phyloP scores from a whole-genome alignment of 768 basidiomycete genomes.

The Panaeolus cyanescens region DNA sequence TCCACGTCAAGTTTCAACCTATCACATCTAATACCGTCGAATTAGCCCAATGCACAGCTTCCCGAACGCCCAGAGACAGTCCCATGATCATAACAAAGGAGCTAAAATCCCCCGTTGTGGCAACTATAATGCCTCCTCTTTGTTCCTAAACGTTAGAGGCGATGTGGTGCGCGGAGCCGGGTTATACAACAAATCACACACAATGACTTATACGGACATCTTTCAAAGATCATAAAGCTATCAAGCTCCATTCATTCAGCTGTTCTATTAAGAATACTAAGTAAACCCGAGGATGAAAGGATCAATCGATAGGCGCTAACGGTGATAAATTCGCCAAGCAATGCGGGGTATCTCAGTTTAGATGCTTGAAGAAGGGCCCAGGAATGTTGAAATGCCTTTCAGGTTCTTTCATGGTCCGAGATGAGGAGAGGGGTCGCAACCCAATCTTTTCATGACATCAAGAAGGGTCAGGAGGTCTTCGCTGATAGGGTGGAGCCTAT shows the following conservation, averaged over 20 bases:
- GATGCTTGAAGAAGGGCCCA: not conserved
- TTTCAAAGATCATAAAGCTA: not conserved
- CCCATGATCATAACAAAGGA: not conserved
- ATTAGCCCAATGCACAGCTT: not conserved
- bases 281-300: not conserved
- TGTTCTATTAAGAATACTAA: not conserved
- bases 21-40: not conserved
- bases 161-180: not conserved
- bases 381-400: not conserved
- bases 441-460: too few species aligned
- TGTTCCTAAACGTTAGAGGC: not conserved
- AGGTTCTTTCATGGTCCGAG: not conserved
- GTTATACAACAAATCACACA: not conserved
- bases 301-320: conserved; percentile 3
- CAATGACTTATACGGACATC: not conserved
- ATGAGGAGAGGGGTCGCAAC: not conserved
- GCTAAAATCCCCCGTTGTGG: not conserved
- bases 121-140: not conserved
- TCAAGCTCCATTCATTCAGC: not conserved
- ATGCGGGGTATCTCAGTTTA: not conserved
- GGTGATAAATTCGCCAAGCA: not conserved
- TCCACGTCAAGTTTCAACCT: not conserved
- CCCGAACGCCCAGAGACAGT: not conserved
- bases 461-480: not conserved
- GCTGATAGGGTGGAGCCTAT: not conserved